Evolutionary conservation across 2,329 filamentous ascomycete genomes (phyloP), one percentile per base, ranked within the genome.

Genomic region (Cladosporium sphaerospermum): DNA sequence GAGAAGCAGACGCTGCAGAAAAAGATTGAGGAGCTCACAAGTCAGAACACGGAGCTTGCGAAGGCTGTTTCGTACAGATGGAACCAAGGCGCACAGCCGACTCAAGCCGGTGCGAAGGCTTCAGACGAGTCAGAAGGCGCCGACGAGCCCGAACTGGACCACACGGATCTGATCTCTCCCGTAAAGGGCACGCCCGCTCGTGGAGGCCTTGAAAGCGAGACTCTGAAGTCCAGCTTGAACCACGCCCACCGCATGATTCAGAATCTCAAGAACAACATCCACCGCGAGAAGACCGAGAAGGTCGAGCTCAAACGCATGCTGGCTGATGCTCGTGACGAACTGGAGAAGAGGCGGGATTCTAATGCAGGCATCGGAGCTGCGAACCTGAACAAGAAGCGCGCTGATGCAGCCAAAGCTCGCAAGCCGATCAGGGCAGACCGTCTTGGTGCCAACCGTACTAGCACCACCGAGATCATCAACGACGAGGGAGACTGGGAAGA

Each of bases 201-300:
- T 19, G 92, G 96, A 70, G 85, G 88, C 36, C 79, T 99, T n/a
- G 93, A 99, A 71, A 86, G 89, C 0, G 93, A 99, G 73, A 99
- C 93, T 0, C 75, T 99, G 61, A 95, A 93, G 74, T 95, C 91
- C 51, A 96, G 92, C 23, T 79, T 97, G 28, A 86, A 90, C 61
- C 93, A 99, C 68, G 92, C 93, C 37, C 93, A 97, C 69, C 84
- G 92, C 54, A 96, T 95, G 73, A 96, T 99, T 55, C 92, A 97
- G 69, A 95, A 89, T 64, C 81, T 97, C 61, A 90, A 95, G 71
- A 90, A 87, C 69, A 95, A 91, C 64, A 88, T 97, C 44, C 92
- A 99, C 69, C 87, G 93, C 33, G 93, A 99, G 71, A 99, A 97
- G 83, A 96, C 92, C 0, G 93, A 99, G 71, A 99, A 96, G 76